Conservation (phyloP, 371 early-diverging fungal species). For the Circinella minor region DNA sequence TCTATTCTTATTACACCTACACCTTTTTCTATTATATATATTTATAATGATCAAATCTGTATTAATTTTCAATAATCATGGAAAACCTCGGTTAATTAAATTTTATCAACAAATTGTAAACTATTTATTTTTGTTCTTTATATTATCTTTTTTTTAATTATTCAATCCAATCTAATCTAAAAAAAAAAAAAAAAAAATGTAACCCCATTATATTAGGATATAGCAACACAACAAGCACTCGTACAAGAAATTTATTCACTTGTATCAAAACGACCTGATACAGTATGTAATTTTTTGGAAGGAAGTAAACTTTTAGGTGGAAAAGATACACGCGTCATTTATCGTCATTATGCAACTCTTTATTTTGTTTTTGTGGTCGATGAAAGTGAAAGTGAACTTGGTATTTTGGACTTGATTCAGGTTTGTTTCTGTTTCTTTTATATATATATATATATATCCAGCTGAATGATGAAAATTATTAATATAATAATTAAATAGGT, state of each 20-base stretch:
- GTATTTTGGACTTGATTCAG: constrained; percentile 93
- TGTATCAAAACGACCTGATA: constrained; percentile 84
- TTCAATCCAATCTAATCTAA: too few relatives aligned
- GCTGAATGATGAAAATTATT: too few relatives aligned
- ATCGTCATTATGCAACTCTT: constrained; percentile 91
- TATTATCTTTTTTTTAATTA: too few relatives aligned
- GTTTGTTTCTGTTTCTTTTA: constrained; percentile 37
- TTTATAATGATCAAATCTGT: constrained; percentile 86
- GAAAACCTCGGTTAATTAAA: constrained; percentile 90
- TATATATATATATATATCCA: too few relatives aligned
- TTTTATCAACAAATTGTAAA: constrained; percentile 91
- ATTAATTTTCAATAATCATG: constrained; percentile 95
- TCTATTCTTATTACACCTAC: too few relatives aligned
- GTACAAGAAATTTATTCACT: constrained; percentile 85
- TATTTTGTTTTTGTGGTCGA: constrained; percentile 98
- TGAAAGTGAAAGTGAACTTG: constrained; percentile 92
- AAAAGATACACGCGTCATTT: constrained; percentile 88
- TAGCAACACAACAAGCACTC: constrained; percentile 80
- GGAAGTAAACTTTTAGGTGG: constrained; percentile 86
- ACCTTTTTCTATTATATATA: not conserved
- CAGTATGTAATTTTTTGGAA: constrained; percentile 91
- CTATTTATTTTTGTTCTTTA: too few relatives aligned
- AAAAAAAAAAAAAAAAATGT: too few relatives aligned
- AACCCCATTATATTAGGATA: constrained; percentile 58
- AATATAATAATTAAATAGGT: constrained; percentile 55